A percentile compares a stretch with the other conserved stretches of the same genome.
Conservation (phyloP, 2,329 filamentous ascomycete species). For the Fusarium circinatum region DNA sequence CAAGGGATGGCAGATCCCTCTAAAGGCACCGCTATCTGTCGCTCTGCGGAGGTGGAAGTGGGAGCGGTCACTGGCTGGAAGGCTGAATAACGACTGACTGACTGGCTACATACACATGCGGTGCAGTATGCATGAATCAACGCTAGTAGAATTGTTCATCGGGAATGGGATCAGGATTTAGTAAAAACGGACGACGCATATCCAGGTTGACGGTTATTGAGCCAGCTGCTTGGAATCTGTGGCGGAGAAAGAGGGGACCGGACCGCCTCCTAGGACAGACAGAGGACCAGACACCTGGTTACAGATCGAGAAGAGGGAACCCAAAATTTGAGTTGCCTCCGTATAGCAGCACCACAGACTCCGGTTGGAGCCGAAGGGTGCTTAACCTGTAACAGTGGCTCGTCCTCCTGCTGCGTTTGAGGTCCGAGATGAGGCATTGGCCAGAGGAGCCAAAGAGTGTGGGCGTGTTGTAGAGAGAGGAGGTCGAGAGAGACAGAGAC, state of each 20-base stretch:
- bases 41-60: not conserved
- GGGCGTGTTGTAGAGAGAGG: conserved; percentile 1
- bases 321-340: not conserved
- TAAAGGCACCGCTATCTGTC: conserved; percentile 1
- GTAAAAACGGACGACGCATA: conserved; percentile 10
- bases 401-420: conserved; percentile 9
- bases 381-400: conserved; percentile 16
- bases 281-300: not conserved
- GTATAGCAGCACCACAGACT: conserved; percentile 1
- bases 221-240: conserved; percentile 20
- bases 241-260: conserved; percentile 10
- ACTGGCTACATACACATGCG: conserved; percentile 33
- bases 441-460: conserved; percentile 2
- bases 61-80: conserved; percentile 14
- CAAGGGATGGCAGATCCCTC: conserved; percentile 37
- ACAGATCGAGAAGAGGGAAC: conserved; percentile 2
- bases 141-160: conserved; percentile 29
- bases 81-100: conserved; percentile 26
- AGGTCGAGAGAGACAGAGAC: not conserved
- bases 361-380: conserved; percentile 6
- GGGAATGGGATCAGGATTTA: conserved; percentile 21
- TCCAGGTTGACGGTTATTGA: conserved; percentile 4
- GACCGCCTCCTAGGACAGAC: not conserved
- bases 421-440: conserved; percentile 29
- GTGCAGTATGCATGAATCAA: conserved; percentile 16